Conservation (phyloP, 495 filamentous ascomycete genomes). For the Hypomontagnella submonticulosa region DNA sequence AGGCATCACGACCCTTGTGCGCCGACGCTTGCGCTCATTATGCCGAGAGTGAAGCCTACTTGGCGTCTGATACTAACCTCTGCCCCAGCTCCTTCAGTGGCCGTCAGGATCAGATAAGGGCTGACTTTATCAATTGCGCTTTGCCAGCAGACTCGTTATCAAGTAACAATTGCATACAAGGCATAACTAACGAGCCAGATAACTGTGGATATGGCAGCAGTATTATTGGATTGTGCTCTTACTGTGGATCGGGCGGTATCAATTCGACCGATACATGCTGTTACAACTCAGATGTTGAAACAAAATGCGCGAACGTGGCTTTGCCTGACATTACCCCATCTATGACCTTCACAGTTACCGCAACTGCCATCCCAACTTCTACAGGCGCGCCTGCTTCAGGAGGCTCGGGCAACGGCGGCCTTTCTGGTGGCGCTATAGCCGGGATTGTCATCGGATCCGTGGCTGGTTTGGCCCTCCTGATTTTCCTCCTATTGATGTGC, state of each 20-base stretch:
- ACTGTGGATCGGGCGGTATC: conserved; percentile 81
- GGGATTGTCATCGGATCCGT: conserved; percentile 89
- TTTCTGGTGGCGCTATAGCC: conserved; percentile 88
- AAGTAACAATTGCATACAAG: conserved; percentile 77
- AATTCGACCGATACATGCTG: conserved; percentile 98
- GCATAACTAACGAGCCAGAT: conserved; percentile 79
- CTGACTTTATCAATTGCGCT: conserved; percentile 92
- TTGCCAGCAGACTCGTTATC: conserved; percentile 80
- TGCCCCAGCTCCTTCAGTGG: conserved; percentile 72
- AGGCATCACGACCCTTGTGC: conserved; percentile 80
- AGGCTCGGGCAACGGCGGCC: conserved; percentile 52
- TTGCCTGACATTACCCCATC: conserved; percentile 79
- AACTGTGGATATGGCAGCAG: conserved; percentile 91
- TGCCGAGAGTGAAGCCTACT: conserved; percentile 87
- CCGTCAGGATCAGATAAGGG: conserved; percentile 81
- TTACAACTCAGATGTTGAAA: conserved; percentile 76
- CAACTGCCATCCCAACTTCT: conserved; percentile 55
- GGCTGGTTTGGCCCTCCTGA: conserved; percentile 73
- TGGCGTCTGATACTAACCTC: conserved; percentile 76
- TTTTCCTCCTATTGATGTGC: conserved; percentile 68
- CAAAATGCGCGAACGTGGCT: conserved; percentile 74
- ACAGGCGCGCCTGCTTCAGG: conserved; percentile 56
- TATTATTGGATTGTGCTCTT: conserved; percentile 84
- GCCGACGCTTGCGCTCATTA: conserved; percentile 88
- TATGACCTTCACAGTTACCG: conserved; percentile 68